phyloP scores from a whole-genome alignment of 192 early-diverging fungal genomes.

The Gaertneriomyces semiglobifer region DNA sequence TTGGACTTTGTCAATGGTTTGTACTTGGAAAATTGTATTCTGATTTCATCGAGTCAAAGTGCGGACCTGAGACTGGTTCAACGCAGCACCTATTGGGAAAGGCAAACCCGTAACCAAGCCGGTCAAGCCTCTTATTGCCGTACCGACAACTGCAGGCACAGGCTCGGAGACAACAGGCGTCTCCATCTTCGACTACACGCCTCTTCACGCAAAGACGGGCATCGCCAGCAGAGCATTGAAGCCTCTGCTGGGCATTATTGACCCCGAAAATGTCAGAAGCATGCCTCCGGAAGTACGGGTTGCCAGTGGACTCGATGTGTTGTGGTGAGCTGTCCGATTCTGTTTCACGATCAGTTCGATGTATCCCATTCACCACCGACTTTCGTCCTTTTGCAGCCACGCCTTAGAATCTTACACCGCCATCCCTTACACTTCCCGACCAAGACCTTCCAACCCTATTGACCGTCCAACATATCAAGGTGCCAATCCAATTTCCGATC shows the following conservation, averaged over 20 bases:
- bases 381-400: conserved; percentile 49
- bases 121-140: conserved; percentile 77
- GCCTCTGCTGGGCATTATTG: conserved; percentile 81
- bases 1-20: conserved; percentile 82
- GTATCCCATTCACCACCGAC: neutral
- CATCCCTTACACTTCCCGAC: conserved; percentile 75
- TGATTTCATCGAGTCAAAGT: conserved; percentile 1
- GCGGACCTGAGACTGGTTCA: neutral
- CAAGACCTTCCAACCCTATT: conserved; percentile 76
- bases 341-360: neutral
- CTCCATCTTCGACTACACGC: conserved; percentile 88
- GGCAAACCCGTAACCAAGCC: conserved; percentile 70
- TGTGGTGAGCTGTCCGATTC: conserved; percentile 44
- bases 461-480: conserved; percentile 88
- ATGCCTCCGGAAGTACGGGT: conserved; percentile 86
- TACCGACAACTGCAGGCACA: conserved; percentile 45
- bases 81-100: conserved; percentile 75
- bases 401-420: conserved; percentile 91
- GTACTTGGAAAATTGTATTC: neutral
- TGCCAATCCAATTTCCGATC: conserved; percentile 87
- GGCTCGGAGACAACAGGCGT: conserved; percentile 90
- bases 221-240: conserved; percentile 82
- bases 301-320: conserved; percentile 81
- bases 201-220: conserved; percentile 80
- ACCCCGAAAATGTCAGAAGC: conserved; percentile 80